Base-by-base conservation (phyloP, 306 rosid species). In the Hippophae rhamnoides region DNA sequence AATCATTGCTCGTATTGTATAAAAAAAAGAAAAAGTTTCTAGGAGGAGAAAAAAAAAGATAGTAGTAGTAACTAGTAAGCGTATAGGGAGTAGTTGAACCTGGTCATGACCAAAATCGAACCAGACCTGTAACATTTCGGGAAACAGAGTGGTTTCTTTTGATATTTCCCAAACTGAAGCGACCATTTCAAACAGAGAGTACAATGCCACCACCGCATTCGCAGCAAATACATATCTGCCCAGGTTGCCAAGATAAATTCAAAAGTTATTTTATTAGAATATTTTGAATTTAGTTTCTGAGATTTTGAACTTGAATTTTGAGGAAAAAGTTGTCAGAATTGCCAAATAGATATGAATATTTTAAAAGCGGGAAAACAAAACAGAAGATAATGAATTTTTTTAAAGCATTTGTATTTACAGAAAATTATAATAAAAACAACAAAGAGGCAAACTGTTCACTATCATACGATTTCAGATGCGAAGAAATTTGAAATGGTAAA, bases 51-150 rank as follows among this genome's bases (percentile, higher is more conserved):
- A 46, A n/a, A 8, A 71, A 45, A 7, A 12, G 52, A 13, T 40
- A 11, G 9, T 31, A 38, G 60, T 18, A 18, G 18, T 18, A 18
- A 18, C 18, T 18, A 18, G 18, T 8, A 6, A 8, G 5, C 25
- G 44, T 7, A 49, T 12, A 13, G 8, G 42, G 14, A 4, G n/a
- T 10, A 10, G n/a, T 11, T 63, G 38, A 25, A 92, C 99, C 96
- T 92, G 99, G 80, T 92, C 99, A 57, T 88, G 99, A 69, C 96
- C 88, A 72, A 92, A 92, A 66, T 92, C 99, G 82, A 92, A 92
- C 96, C 99, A 92, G 60, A 92, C 92, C 56, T 92, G 99, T 25
- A 92, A 48, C 23, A 78, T 69, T 76, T 92, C 99, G 8, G 89
- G 90, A 49, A 92, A 85, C n/a, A 92, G 68, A 1, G 99, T 85